These are phyloP conservation scores for Vaccinium macrocarpon DNA, from an alignment of 148 eudicot species.

Conservation along the genomic window DNA sequence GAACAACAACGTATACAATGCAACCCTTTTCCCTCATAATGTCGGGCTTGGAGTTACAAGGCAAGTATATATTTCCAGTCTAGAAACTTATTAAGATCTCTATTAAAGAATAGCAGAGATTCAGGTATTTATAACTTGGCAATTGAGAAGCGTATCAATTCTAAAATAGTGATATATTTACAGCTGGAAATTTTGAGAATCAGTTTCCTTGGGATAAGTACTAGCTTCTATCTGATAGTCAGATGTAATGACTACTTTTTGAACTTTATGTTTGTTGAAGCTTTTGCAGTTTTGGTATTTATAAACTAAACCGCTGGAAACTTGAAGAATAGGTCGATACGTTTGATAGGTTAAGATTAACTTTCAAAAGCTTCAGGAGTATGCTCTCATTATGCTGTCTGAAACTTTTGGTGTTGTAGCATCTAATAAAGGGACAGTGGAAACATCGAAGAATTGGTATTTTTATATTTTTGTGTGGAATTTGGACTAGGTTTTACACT, in stretches of 20 bases:
- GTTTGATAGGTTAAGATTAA: not conserved
- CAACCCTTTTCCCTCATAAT: constrained; percentile 23
- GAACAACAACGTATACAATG: constrained; percentile 20
- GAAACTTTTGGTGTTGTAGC: not conserved
- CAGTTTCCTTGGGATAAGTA: not conserved
- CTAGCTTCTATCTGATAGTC: not conserved
- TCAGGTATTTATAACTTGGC: not conserved
- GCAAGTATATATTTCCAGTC: constrained; percentile 12
- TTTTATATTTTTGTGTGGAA: not conserved
- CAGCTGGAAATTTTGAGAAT: not conserved
- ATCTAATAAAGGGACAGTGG: not conserved
- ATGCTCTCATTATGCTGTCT: not conserved
- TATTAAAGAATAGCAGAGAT: not conserved
- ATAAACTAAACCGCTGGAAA: not conserved
- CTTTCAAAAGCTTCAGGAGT: not conserved
- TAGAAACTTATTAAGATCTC: not conserved
- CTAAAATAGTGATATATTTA: not conserved
- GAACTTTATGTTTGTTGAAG: not conserved
- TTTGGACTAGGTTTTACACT: not conserved
- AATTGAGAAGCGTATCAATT: not conserved
- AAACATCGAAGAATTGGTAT: not conserved
- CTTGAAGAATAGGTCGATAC: not conserved
- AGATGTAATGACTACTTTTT: not conserved
- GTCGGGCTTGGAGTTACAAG: constrained; percentile 24
- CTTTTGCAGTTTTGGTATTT: not conserved